Percentiles rank a stretch among this genome's conserved stretches.
Evolutionary conservation across 495 filamentous ascomycete species (phyloP).

Genomic region (Podospora bellae-mahoneyi): DNA sequence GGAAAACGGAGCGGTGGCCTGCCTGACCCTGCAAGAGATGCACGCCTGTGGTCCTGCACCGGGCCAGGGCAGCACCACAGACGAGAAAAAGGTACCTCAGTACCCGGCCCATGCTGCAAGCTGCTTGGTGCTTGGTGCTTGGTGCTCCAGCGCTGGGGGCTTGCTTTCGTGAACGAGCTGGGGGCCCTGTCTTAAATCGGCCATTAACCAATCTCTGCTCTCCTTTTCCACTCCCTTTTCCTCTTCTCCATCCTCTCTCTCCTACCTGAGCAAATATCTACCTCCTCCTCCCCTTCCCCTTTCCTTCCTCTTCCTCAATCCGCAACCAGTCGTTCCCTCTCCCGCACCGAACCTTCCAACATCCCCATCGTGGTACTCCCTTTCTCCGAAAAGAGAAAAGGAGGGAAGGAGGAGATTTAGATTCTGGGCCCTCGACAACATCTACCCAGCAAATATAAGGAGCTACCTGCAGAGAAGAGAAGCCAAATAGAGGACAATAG

Average conservation of each 20-base stretch:
- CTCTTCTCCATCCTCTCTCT: constrained; percentile 56
- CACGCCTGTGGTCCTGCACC: constrained; percentile 23
- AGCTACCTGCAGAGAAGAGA: constrained; percentile 22
- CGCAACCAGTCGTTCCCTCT: constrained; percentile 54
- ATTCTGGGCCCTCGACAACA: constrained; percentile 35
- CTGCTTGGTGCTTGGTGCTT: constrained; percentile 36
- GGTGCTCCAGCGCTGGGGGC: constrained; percentile 3
- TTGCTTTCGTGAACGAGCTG: constrained; percentile 25
- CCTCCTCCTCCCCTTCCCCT: constrained; percentile 49
- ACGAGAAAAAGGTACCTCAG: constrained; percentile 23
- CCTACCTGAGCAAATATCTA: constrained; percentile 56
- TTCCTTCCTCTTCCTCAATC: constrained; percentile 48
- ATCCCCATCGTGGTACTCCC: constrained; percentile 31
- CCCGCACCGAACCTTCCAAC: constrained; percentile 46
- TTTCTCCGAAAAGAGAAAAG: constrained; percentile 35
- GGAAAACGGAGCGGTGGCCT: constrained; percentile 23
- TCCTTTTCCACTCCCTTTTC: constrained; percentile 52
- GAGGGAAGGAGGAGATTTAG: constrained; percentile 43
- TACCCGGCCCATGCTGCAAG: constrained; percentile 30
- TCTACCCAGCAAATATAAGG: constrained; percentile 30
- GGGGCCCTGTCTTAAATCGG: constrained; percentile 51
- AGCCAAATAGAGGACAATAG: constrained; percentile 20
- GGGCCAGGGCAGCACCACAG: constrained; percentile 22
- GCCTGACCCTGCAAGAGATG: constrained; percentile 21
- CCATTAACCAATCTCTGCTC: constrained; percentile 46